Conservation (phyloP, 495 filamentous ascomycete species). For the Penicilliopsis zonata region DNA sequence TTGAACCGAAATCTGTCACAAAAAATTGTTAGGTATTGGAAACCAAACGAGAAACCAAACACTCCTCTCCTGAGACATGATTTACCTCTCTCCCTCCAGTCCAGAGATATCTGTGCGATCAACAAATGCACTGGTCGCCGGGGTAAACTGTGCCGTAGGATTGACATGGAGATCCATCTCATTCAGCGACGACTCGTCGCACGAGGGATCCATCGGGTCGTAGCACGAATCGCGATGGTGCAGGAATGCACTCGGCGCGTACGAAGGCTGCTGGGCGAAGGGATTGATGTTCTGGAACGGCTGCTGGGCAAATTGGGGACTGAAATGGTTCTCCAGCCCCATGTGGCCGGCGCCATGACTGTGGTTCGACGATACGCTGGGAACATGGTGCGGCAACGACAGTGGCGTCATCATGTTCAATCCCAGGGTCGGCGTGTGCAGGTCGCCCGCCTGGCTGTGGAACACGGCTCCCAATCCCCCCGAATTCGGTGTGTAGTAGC, state of each 20-base stretch:
- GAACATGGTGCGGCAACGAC: conserved; percentile 56
- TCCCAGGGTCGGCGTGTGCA: conserved; percentile 73
- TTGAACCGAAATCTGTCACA: conserved; percentile 77
- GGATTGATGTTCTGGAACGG: conserved; percentile 65
- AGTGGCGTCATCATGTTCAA: conserved; percentile 75
- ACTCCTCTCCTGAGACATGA: conserved; percentile 15
- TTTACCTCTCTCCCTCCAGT: conserved; percentile 37
- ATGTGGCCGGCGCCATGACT: conserved; percentile 20
- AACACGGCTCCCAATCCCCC: conserved; percentile 73
- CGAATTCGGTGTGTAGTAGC: conserved; percentile 83
- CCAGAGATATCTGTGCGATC: conserved; percentile 14
- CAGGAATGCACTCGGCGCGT: conserved; percentile 69
- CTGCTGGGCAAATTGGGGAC: conserved; percentile 50
- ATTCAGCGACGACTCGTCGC: conserved; percentile 46
- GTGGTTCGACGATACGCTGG: conserved; percentile 37
- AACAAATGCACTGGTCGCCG: conserved; percentile 13
- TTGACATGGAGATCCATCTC: conserved; percentile 31
- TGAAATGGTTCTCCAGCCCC: conserved; percentile 44
- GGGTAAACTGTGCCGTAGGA: conserved; percentile 14
- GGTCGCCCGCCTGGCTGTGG: conserved; percentile 75
- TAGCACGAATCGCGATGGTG: conserved; percentile 67
- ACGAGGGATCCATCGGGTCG: conserved; percentile 57
- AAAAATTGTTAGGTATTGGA: conserved; percentile 9
- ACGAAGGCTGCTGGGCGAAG: conserved; percentile 55
- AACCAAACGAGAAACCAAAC: conserved; percentile 12